Conservation (phyloP, 129 eudicot species). For the Lactuca saligna region DNA sequence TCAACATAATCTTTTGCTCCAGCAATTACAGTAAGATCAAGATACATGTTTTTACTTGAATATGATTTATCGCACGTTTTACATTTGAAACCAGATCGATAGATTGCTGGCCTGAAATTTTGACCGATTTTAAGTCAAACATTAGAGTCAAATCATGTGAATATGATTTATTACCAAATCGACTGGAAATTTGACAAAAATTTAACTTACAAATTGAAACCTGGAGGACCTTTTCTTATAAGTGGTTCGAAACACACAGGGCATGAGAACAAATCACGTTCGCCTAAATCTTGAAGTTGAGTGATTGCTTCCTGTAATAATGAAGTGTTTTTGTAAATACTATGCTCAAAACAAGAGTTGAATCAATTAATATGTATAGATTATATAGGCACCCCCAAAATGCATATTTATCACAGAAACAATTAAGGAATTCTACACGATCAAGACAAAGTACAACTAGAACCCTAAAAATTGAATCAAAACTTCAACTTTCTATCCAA, state of each 20-base stretch:
- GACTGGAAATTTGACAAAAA: not conserved
- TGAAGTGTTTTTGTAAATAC: not conserved
- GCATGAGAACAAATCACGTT: constrained; percentile 73
- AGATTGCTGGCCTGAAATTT: constrained; percentile 73
- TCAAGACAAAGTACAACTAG: not conserved
- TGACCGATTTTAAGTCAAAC: constrained; percentile 18
- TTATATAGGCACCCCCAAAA: not conserved
- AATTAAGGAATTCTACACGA: not conserved
- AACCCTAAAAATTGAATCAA: constrained; percentile 21
- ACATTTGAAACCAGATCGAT: constrained; percentile 89
- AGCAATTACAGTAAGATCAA: constrained; percentile 91
- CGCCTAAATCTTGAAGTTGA: constrained; percentile 32
- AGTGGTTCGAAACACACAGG: constrained; percentile 91
- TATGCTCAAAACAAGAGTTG: not conserved
- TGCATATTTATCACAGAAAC: constrained; percentile 1
- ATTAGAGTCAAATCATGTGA: not conserved
- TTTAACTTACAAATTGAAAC: constrained; percentile 86
- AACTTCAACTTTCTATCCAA: not conserved
- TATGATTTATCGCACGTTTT: constrained; percentile 74
- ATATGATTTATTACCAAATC: constrained; percentile 7
- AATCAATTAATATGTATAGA: constrained; percentile 9
- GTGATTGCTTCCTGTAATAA: constrained; percentile 49
- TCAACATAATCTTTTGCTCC: constrained; percentile 79
- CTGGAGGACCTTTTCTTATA: constrained; percentile 87
- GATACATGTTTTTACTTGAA: constrained; percentile 86